Conservation (phyloP, 1,284 basidiomycete genomes). For the Ganoderma resinaceum region DNA sequence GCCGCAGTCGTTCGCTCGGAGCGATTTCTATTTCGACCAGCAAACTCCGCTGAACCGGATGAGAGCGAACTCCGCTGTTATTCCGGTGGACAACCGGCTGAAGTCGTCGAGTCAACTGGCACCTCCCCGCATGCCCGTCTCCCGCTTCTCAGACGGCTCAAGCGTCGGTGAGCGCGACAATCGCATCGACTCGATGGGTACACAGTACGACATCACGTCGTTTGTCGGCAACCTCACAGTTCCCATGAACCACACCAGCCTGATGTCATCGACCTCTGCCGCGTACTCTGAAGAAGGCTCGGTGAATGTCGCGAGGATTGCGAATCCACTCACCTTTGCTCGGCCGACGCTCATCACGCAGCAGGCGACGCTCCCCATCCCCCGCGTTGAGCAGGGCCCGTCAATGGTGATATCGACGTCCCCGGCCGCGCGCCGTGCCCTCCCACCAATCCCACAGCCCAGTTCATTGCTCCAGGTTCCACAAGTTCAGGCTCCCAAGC, state of each 20-base stretch:
- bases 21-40: constrained; percentile 73
- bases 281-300: constrained; percentile 27
- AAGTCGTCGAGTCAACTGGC: constrained; percentile 8
- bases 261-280: constrained; percentile 25
- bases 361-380: neutral
- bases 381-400: neutral
- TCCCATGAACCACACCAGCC: constrained; percentile 28
- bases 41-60: constrained; percentile 56
- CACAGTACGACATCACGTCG: constrained; percentile 76
- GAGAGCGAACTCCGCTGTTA: constrained; percentile 28
- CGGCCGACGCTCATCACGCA: constrained; percentile 27
- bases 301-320: constrained; percentile 24
- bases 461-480: constrained; percentile 2
- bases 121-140: constrained; percentile 19
- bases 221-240: constrained; percentile 59
- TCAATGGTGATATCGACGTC: constrained; percentile 1
- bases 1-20: constrained; percentile 46
- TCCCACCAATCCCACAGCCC: constrained; percentile 17
- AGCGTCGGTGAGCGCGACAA: constrained; percentile 28
- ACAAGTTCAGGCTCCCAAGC: constrained; percentile 5
- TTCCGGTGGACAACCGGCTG: constrained; percentile 3
- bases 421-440: constrained; percentile 4
- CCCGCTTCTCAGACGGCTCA: constrained; percentile 42
- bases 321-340: constrained; percentile 18
- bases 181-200: constrained; percentile 54